phyloP scores from a whole-genome alignment of 192 early-diverging fungal genomes.

The Coemansia sp. region DNA sequence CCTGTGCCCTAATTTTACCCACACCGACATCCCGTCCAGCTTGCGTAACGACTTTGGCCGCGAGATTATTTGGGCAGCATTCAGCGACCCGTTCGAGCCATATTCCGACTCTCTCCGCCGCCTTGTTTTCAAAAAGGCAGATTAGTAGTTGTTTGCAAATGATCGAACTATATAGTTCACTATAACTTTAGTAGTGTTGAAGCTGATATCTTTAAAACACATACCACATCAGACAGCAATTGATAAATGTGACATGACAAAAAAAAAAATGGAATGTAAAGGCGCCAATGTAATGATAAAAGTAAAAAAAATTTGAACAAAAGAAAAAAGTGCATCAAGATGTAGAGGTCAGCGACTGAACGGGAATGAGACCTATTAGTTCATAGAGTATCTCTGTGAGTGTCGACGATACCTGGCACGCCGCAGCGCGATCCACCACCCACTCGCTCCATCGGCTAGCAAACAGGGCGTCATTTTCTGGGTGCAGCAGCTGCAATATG shows the following conservation, averaged over 20 bases:
- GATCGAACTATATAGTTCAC: too few species aligned
- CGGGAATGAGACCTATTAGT: slow-evolving; percentile 38
- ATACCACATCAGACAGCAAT: too few species aligned
- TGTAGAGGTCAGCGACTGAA: slow-evolving; percentile 18
- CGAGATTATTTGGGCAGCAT: not conserved
- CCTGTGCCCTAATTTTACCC: not conserved
- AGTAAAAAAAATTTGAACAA: not conserved
- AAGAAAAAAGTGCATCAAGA: not conserved
- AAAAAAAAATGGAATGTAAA: not conserved
- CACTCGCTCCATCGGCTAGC: slow-evolving; percentile 36
- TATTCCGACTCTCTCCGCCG: not conserved
- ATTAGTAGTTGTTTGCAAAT: too few species aligned
- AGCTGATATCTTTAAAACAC: too few species aligned
- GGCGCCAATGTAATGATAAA: not conserved
- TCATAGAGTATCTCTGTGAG: slow-evolving; percentile 46
- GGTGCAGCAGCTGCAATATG: slow-evolving; percentile 50
- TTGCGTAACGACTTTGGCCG: not conserved
- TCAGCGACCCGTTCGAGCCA: not conserved
- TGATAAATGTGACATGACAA: too few species aligned
- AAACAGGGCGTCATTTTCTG: slow-evolving; percentile 47
- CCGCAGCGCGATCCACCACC: slow-evolving; percentile 40
- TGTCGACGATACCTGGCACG: slow-evolving; percentile 10
- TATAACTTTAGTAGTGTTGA: too few species aligned
- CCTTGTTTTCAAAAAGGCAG: not conserved
- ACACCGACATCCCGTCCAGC: not conserved